Evolutionary conservation across 2,329 filamentous ascomycete genomes (phyloP), one percentile per base, ranked within the genome.

Genomic region (Monilinia aucupariae): DNA sequence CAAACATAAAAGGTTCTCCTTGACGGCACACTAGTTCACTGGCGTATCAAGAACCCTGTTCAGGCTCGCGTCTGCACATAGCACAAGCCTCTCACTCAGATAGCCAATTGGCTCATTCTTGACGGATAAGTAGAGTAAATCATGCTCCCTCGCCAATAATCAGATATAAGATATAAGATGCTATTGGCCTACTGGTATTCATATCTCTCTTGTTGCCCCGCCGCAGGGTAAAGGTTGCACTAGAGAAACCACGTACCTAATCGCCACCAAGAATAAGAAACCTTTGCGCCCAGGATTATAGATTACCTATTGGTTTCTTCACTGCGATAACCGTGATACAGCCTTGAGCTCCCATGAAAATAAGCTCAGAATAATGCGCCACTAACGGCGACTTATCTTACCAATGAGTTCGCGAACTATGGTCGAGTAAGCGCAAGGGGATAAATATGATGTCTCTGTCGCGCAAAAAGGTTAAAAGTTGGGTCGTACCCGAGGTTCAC

Each of bases 401-500:
- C 67, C 50, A 66, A 68, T 39, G 41, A 50, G n/a, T 10, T 22
- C 12, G 77, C 80, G 55, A 73, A 73, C 17, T 71, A 68, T 17
- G 72, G 72, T 37, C 81, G 81, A 69, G 75, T 74, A 1, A 75
- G 80, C 5, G 76, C 76, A 37, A 78, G 80, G 5, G n/a, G 41
- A 20, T 2, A 7, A 45, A 20, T 45, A 45, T 12, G 37, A 76
- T 75, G 65, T 80, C 78, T 0, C 75, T 73, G 12, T 76, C 73
- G 1, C 80, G 80, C 25, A 76, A 76, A 65, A 74, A 75, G 20
- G 12, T 73, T 81, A 41, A 78, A 76, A 65, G 77, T 81, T 30
- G 73, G 79, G 32, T 74, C 75, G 41, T 81, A 81, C 68, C 70
- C 70, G 4, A 68, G 66, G 51, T 72, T 71, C 43, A 56, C 65